Base-by-base conservation (phyloP, 495 filamentous ascomycete species). In the Xylaria telfairii region DNA sequence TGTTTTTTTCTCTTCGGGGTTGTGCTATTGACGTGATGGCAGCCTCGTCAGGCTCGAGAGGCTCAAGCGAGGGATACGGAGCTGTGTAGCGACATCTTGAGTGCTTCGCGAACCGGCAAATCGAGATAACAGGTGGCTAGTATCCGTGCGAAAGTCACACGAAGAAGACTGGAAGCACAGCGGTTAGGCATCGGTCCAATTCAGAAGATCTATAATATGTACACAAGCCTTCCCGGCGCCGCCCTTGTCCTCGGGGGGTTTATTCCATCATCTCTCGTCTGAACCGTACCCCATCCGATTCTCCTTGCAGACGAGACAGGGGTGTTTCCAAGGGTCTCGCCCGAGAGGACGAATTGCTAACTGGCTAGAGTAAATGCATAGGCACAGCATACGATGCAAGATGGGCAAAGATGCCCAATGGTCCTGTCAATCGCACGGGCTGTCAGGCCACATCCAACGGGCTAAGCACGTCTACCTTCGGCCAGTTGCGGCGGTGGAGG, bases 381-480 rank as follows among this genome's bases (percentile, higher is more conserved):
- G 26, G 42, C 62, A 65, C 21, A 65, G 41, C 56, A 62, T 46
- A 64, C 34, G 64, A 54, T 66, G 64, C 47, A n/a, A 54, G 47
- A 54, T 39, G 46, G 47, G 19, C 30, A 54, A 28, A 53, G 64
- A 53, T 54, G 64, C 64, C 65, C 47, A 67, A 67, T 44, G 39
- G 65, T 46, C 49, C 37, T 67, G 47, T n/a, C 49, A 10, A 37
- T 59, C 30, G 64, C 47, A 54, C 49, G 59, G 54, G 21, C 34
- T 42, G 51, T 59, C 65, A 59, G 65, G 42, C 53, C 66, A 60
- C 41, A 19, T 26, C 28, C 53, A 37, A 3, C 66, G 54, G 66
- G 66, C 42, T 68, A 68, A 30, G 54, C 51, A 46, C 66, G 66
- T 68, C 54, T 68, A 68, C 54, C 66, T 4, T 68, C 66, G 66